Evolutionary conservation across 1,139 yeast genomes (phyloP).

Genomic region (Magnusiomyces magnusii): DNA sequence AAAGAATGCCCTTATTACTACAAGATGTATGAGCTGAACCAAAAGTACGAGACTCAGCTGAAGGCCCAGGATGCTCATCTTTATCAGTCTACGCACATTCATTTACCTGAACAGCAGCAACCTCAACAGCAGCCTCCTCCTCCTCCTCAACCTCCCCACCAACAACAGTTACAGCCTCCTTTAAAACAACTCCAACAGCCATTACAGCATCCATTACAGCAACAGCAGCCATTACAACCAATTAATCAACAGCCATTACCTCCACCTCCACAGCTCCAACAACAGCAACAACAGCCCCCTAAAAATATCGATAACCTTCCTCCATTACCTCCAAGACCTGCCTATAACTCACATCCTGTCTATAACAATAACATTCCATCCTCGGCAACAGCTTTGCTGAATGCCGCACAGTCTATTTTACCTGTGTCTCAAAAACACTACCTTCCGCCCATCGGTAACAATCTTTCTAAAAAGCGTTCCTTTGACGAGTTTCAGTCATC

Average conservation of each 20-base stretch:
- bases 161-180: conserved; percentile 5
- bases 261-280: conserved; percentile 1
- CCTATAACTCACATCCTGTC: neutral
- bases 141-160: no score
- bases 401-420: conserved; percentile 1
- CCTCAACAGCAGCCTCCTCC: conserved; percentile 7
- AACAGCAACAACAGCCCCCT: conserved; percentile 1
- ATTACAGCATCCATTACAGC: neutral
- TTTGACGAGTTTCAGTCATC: neutral
- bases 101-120: neutral
- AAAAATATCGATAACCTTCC: neutral
- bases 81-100: neutral
- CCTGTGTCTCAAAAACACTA: neutral
- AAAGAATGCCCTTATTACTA: conserved; percentile 6
- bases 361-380: neutral
- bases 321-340: neutral
- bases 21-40: conserved; percentile 4
- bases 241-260: neutral
- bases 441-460: neutral
- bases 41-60: conserved; percentile 1
- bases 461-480: neutral
- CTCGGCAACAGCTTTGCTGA: conserved; percentile 3
- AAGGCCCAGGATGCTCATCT: conserved; percentile 6
- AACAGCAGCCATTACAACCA: neutral
- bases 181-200: conserved; percentile 1